Conservation (phyloP, 805 yeast species). For the Cyberlindnera saturnus region DNA sequence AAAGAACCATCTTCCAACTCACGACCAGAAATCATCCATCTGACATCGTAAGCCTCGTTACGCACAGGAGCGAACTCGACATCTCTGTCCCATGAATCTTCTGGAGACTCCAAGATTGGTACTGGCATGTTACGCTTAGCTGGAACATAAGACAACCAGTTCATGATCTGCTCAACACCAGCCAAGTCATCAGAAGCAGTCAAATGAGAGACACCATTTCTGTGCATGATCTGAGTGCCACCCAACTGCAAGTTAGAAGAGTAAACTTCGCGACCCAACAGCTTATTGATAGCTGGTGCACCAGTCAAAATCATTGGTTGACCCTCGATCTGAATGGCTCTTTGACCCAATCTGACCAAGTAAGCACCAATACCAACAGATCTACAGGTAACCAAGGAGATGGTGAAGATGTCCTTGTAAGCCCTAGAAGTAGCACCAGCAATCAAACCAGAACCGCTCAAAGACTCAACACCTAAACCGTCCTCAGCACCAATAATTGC, state of each 20-base stretch:
- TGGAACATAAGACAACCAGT: slow-evolving; percentile 95
- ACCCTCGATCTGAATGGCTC: slow-evolving; percentile 98
- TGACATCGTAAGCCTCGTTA: slow-evolving; percentile 77
- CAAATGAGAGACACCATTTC: slow-evolving; percentile 95
- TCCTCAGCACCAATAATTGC: slow-evolving; percentile 91
- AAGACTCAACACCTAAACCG: slow-evolving; percentile 97
- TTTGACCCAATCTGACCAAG: slow-evolving; percentile 94
- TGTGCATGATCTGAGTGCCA: slow-evolving; percentile 98
- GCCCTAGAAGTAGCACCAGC: slow-evolving; percentile 99
- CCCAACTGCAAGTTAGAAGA: slow-evolving; percentile 96
- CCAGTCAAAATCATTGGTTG: slow-evolving; percentile 98
- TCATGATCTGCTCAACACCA: slow-evolving; percentile 90
- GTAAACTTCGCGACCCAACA: slow-evolving; percentile 95
- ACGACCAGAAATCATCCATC: slow-evolving; percentile 92
- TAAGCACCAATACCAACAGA: slow-evolving; percentile 99
- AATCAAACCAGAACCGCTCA: slow-evolving; percentile 95
- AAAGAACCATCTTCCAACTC: slow-evolving; percentile 60
- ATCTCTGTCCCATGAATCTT: slow-evolving; percentile 91
- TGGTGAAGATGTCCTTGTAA: slow-evolving; percentile 93
- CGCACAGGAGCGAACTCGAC: slow-evolving; percentile 73
- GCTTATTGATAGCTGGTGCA: slow-evolving; percentile 97
- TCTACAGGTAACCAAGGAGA: slow-evolving; percentile 98
- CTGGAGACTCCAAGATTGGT: slow-evolving; percentile 70
- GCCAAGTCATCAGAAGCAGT: slow-evolving; percentile 96
- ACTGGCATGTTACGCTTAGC: slow-evolving; percentile 85